A percentile compares a stretch with the other conserved stretches of the same genome.
phyloP scores from a whole-genome alignment of 2,329 filamentous ascomycete genomes.

The Immersiporthe knoxdaviesiana region DNA sequence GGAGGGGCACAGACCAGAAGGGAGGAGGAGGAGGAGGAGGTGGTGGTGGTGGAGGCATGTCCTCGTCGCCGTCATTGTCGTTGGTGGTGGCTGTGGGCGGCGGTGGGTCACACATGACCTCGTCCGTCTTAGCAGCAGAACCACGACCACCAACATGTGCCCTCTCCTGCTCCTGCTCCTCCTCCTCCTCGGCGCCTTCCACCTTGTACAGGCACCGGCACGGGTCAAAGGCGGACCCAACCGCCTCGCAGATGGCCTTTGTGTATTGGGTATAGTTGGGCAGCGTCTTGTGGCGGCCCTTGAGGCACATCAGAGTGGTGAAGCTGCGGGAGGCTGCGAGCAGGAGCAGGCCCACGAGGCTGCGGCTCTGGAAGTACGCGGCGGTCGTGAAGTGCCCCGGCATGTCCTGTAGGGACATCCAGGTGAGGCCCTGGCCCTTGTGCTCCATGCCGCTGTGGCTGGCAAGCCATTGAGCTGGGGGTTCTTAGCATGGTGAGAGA shows the following conservation, averaged over 20 bases:
- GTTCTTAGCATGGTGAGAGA: background rate
- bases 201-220: background rate
- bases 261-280: background rate
- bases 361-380: background rate
- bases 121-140: background rate
- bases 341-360: background rate
- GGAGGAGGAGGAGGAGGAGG: background rate
- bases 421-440: background rate
- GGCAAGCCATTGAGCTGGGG: background rate
- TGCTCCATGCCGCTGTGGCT: background rate
- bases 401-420: background rate
- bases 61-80: background rate
- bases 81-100: background rate
- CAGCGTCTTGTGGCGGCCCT: background rate
- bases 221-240: background rate
- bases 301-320: conserved; percentile 1
- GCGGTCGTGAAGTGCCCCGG: background rate
- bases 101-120: background rate
- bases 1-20: background rate
- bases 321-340: background rate
- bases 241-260: background rate
- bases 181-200: background rate
- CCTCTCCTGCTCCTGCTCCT: no score
- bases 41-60: background rate
- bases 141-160: background rate